Conservation (phyloP, 306 rosid species). For the Corylus heterophylla region DNA sequence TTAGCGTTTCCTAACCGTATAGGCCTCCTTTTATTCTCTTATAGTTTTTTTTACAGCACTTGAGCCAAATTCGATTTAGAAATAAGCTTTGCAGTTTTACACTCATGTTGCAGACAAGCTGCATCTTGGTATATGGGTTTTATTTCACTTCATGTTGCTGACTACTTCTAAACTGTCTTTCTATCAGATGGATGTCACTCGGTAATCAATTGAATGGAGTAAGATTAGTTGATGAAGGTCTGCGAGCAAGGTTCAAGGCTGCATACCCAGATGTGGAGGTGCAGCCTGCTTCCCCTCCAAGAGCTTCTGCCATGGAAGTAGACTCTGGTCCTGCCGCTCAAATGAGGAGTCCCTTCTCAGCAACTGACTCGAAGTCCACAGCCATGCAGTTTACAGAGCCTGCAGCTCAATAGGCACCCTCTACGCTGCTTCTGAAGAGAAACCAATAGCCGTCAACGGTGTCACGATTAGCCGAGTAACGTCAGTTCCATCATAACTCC, state of each 20-base stretch:
- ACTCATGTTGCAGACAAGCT: background rate
- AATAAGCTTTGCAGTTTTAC: background rate
- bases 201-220: constrained; percentile 94
- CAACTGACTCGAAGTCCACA: constrained; percentile 42
- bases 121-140: background rate
- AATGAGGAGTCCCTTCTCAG: constrained; percentile 56
- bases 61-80: background rate
- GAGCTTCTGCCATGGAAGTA: constrained; percentile 76
- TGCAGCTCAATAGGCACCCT: constrained; percentile 46
- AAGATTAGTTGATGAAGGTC: constrained; percentile 90
- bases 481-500: constrained; percentile 11
- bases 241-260: constrained; percentile 95
- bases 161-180: background rate
- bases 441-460: constrained; percentile 49
- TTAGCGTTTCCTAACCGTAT: background rate
- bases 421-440: constrained; percentile 52
- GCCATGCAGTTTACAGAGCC: constrained; percentile 46
- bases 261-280: constrained; percentile 97
- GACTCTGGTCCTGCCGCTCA: constrained; percentile 55
- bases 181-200: constrained; percentile 92
- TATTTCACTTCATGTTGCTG: background rate
- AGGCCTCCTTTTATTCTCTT: background rate
- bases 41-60: no score
- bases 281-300: constrained; percentile 87
- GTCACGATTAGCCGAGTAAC: constrained; percentile 44